Base-by-base conservation (phyloP, 805 yeast species). In the Kazachstania viticola region DNA sequence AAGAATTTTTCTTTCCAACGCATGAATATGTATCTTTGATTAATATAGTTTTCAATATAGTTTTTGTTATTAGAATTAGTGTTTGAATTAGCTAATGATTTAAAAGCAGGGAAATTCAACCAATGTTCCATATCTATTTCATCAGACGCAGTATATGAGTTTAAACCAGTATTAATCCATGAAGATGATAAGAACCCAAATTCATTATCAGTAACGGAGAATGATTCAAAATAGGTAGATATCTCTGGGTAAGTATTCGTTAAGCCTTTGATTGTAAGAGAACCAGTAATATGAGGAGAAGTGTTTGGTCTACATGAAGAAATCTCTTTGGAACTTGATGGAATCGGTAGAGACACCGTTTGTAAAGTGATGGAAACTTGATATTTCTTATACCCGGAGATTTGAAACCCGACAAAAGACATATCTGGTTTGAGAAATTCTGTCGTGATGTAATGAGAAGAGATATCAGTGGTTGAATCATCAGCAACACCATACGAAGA, bases 1-100 rank as follows among this genome's bases (percentile, higher is more conserved):
- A 87, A 58, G 48, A 84, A 84, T 46, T 75, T 72, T 55, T 87
- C 97, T 58, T 87, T 87, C 97, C 97, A 87, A 43, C 95, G 67
- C 95, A 87, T 87, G 51, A 75, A 87, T 5, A 87, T 57, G 45
- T 61, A 68, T 36, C 74, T 67, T 39, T 65, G 58, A 29, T 61
- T 43, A 27, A 57, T 31, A 31, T 48, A 58, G 36, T 61, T 46
- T 23, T 38, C 42, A 32, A 38, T 30, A n/a, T 27, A 11, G 37
- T 37, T 33, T 33, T 30, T 7, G 40, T 45, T 14, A 32, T 19
- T 22, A 23, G 21, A 11, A 14, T 18, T 31, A 26, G 25, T 26
- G 19, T 16, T 32, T 24, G 13, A 6, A 22, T 5, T 5, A 4
- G 22, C 11, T 5, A 45, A 32, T 30, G 45, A 47, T 29, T 63